Percentiles rank a stretch among this genome's conserved stretches.
Conservation (phyloP, 768 basidiomycete species). For the Jaapia argillacea region DNA sequence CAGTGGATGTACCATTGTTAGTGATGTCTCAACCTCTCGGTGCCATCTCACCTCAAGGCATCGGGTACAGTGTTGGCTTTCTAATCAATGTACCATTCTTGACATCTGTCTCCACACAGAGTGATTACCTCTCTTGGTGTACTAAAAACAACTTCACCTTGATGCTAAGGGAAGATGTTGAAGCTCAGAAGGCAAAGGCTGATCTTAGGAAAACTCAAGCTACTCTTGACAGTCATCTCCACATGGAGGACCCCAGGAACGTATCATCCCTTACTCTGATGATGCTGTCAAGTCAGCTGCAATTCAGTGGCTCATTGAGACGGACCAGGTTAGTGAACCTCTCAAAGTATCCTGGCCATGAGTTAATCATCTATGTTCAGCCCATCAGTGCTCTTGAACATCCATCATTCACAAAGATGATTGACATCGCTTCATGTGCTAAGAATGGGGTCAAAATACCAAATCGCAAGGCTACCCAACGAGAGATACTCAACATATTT, state of each 20-base stretch:
- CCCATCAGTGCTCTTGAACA: constrained; percentile 25
- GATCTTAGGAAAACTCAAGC: constrained; percentile 6
- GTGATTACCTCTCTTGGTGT: constrained; percentile 14
- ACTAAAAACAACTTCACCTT: constrained; percentile 17
- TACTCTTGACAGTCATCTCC: constrained; percentile 19
- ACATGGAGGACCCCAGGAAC: constrained; percentile 8
- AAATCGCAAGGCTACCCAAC: constrained; percentile 14
- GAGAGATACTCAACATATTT: constrained; percentile 21
- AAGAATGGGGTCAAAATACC: constrained; percentile 28
- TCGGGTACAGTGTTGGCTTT: not conserved
- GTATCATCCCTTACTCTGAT: constrained; percentile 20
- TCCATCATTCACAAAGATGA: constrained; percentile 23
- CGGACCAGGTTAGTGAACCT: constrained; percentile 22
- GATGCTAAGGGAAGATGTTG: constrained; percentile 17
- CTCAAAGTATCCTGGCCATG: not conserved
- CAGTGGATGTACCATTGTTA: not conserved
- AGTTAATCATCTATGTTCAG: constrained; percentile 4
- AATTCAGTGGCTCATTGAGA: constrained; percentile 27
- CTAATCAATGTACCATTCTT: not conserved
- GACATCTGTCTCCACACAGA: not conserved
- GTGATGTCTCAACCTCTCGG: not conserved
- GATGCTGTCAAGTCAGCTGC: constrained; percentile 18
- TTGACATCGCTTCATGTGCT: constrained; percentile 25
- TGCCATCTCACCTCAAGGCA: not conserved
- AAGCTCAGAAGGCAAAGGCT: constrained; percentile 9